Evolutionary conservation across 1,284 basidiomycete genomes (phyloP).

Genomic region (Heterobasidion irregulare): DNA sequence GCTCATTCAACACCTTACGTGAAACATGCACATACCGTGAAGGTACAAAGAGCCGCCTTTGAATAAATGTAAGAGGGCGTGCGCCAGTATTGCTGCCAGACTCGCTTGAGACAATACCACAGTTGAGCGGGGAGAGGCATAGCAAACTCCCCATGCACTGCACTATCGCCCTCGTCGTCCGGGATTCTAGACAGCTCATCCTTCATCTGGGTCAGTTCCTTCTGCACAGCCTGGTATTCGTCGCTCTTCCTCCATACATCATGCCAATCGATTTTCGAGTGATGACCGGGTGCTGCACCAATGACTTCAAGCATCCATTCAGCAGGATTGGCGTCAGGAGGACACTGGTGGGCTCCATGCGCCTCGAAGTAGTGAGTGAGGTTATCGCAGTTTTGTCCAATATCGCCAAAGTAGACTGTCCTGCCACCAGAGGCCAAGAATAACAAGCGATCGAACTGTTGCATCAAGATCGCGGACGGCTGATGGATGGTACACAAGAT

Average conservation of each 20-base stretch:
- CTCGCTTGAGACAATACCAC: neutral
- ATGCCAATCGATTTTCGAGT: neutral
- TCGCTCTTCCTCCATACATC: neutral
- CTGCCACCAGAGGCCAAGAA: conserved; percentile 61
- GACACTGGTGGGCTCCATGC: conserved; percentile 51
- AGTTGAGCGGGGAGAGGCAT: neutral
- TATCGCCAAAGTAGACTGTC: conserved; percentile 74
- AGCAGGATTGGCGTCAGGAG: conserved; percentile 45
- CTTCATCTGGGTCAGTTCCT: neutral
- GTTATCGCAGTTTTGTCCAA: conserved; percentile 55
- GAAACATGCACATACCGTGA: neutral
- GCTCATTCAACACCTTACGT: neutral
- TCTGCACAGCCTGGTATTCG: neutral
- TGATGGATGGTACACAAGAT: conserved; percentile 68
- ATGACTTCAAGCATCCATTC: conserved; percentile 7
- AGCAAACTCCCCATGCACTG: neutral
- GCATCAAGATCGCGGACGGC: conserved; percentile 56
- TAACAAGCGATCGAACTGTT: conserved; percentile 71
- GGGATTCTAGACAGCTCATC: neutral
- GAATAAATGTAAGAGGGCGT: conserved; percentile 1
- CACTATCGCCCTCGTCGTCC: neutral
- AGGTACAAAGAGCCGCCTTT: neutral
- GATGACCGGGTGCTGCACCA: neutral
- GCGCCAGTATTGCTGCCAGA: conserved; percentile 1
- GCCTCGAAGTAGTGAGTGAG: conserved; percentile 65